Evolutionary conservation across 2,329 filamentous ascomycete species (phyloP), one percentile per base, ranked within the genome.

Genomic region (Dactylella cylindrospora): DNA sequence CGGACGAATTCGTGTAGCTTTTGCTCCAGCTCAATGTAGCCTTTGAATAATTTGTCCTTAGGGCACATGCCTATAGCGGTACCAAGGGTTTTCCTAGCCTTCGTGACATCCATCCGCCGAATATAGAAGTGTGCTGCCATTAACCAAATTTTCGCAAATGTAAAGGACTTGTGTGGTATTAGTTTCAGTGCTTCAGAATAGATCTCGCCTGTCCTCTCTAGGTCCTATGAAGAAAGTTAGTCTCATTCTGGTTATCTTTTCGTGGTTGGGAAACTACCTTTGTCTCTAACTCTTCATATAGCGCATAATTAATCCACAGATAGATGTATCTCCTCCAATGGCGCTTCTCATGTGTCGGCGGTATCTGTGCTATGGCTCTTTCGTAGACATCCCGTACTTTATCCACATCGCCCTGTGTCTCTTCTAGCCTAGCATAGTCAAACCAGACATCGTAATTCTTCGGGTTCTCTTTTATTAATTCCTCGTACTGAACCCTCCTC

Each of bases 361-460:
- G 93, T 10, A 97, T 83, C 70, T 98, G 91, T 3, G 93, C 90
- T 68, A 98, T 95, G 1, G 93, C 93, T 68, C 90, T 82, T 74
- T 98, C 93, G 74, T 97, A 98, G 10, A 95, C 84, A 67, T 98
- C 93, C 26, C 93, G 83, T 1, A 95, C 85, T 33, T 88, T 83
- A 66, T 95, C 90, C 0, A 81, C 75, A 70, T 96, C 87, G 6
- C 88, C 87, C 0, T 88, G 84, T 0, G 83, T 82, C 74, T 98
- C 93, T 72, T 98, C 93, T 5, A 98, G 76, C 5, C 88, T 81
- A 20, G 90, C 90, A 72, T 91, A 95, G 73, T 97, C 93, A 68
- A 98, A 91, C 93, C 93, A 98, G 9, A 84, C 81, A 70, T 98
- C 93, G 76, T 98, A 98, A 73, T 96, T 96, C 70, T 94, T 93